These are phyloP conservation scores for Arthrobotrys iridis DNA, from an alignment of 2,329 filamentous ascomycete genomes.

Conservation along the genomic window DNA sequence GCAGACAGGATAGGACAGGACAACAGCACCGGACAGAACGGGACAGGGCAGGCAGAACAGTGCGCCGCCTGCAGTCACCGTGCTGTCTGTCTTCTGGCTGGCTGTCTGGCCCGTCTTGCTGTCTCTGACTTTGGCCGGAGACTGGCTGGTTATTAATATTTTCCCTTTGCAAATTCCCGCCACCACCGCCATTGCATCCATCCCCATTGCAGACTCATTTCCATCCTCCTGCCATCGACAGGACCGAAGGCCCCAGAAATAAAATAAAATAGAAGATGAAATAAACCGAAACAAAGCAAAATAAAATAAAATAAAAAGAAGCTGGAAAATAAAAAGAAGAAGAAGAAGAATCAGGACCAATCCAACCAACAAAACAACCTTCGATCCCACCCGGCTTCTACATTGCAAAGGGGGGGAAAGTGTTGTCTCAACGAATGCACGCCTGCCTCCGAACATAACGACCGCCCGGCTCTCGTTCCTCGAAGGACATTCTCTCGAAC, in stretches of 20 bases:
- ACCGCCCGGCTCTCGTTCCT: conserved; percentile 31
- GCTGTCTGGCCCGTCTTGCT: no score
- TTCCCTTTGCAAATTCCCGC: conserved; percentile 47
- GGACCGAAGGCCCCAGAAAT: no score
- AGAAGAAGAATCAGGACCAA: no score
- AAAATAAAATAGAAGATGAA: no score
- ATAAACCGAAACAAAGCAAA: no score
- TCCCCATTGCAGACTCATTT: not conserved
- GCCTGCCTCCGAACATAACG: conserved; percentile 31
- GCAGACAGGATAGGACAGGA: not conserved
- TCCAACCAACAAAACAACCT: not conserved
- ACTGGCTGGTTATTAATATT: not conserved
- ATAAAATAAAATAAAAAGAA: no score
- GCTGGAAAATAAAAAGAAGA: no score
- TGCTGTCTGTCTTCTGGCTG: no score
- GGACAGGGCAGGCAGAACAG: not conserved
- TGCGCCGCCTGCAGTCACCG: no score
- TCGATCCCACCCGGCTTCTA: conserved; percentile 13
- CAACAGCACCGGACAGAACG: not conserved
- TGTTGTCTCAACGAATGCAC: conserved; percentile 28
- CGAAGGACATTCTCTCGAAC: conserved; percentile 31
- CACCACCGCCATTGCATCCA: conserved; percentile 44
- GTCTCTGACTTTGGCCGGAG: not conserved
- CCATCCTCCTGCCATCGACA: not conserved
- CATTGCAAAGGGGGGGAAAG: conserved; percentile 17